These are phyloP conservation scores for Pseudozyma hubeiensis DNA, from an alignment of 1,284 basidiomycete species.

Conservation along the genomic window DNA sequence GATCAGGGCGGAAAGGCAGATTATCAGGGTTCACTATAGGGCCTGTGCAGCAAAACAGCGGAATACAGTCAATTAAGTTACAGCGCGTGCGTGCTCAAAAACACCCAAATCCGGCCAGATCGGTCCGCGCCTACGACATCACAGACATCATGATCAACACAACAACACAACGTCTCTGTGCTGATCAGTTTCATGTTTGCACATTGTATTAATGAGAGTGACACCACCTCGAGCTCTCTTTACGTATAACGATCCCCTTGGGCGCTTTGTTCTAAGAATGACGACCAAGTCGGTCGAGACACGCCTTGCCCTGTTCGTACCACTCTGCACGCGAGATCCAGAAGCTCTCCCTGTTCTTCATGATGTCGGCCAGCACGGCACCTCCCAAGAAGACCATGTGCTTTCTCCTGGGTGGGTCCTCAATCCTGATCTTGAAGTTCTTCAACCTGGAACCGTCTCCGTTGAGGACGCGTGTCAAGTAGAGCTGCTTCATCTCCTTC, in stretches of 20 bases:
- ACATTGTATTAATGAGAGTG: constrained; percentile 17
- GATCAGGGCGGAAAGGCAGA: not conserved
- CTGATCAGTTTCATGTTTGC: constrained; percentile 5
- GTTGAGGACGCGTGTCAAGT: constrained; percentile 86
- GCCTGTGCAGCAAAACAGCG: not conserved
- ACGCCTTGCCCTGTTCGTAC: constrained; percentile 67
- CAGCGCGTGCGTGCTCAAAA: constrained; percentile 7
- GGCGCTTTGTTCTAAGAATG: constrained; percentile 44
- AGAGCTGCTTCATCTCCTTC: constrained; percentile 99
- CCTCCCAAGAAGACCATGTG: constrained; percentile 99
- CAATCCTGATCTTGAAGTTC: constrained; percentile 99
- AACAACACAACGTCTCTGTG: not conserved
- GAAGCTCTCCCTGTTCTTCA: constrained; percentile 93
- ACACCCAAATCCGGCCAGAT: constrained; percentile 9
- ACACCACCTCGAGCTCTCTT: not conserved
- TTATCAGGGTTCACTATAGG: not conserved
- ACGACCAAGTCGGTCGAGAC: constrained; percentile 63
- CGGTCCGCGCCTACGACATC: not conserved
- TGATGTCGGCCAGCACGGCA: constrained; percentile 85
- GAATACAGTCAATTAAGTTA: not conserved
- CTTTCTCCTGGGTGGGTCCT: constrained; percentile 96
- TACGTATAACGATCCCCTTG: not conserved
- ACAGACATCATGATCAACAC: not conserved
- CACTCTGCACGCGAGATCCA: constrained; percentile 72
- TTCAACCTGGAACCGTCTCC: constrained; percentile 89